Evolutionary conservation across 2,329 filamentous ascomycete species (phyloP).

Genomic region (Fusarium pseudonygamai): DNA sequence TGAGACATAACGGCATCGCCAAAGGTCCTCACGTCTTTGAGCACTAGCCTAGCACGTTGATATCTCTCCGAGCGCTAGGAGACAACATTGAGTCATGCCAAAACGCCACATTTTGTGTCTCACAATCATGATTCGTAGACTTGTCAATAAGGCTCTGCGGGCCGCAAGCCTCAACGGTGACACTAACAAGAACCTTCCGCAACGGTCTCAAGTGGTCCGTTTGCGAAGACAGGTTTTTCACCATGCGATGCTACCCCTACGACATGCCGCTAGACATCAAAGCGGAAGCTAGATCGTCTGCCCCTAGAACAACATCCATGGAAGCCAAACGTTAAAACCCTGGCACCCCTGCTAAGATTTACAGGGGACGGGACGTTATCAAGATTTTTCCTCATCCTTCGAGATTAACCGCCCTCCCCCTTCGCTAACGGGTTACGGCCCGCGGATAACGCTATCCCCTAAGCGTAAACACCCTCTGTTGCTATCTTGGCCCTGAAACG

Average conservation of each 20-base stretch:
- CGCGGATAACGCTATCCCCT: background rate
- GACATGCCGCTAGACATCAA: constrained; percentile 3
- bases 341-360: constrained; percentile 8
- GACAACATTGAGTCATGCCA: background rate
- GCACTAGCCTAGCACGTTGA: background rate
- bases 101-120: background rate
- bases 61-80: background rate
- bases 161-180: constrained; percentile 5
- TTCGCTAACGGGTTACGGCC: constrained; percentile 23
- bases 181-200: constrained; percentile 3
- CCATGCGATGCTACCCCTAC: background rate
- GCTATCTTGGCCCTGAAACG: constrained; percentile 9
- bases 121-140: background rate
- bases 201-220: background rate
- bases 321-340: background rate
- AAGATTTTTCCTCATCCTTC: background rate
- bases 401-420: background rate
- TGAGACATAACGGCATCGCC: background rate
- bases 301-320: background rate
- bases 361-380: constrained; percentile 10
- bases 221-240: background rate
- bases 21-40: background rate
- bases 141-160: constrained; percentile 15
- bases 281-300: constrained; percentile 19
- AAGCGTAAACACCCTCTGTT: background rate